Percentiles rank a stretch among this genome's conserved stretches.
Conservation (phyloP, 225 moss, liverwort and hornwort species). For the Marchantia polymorpha region DNA sequence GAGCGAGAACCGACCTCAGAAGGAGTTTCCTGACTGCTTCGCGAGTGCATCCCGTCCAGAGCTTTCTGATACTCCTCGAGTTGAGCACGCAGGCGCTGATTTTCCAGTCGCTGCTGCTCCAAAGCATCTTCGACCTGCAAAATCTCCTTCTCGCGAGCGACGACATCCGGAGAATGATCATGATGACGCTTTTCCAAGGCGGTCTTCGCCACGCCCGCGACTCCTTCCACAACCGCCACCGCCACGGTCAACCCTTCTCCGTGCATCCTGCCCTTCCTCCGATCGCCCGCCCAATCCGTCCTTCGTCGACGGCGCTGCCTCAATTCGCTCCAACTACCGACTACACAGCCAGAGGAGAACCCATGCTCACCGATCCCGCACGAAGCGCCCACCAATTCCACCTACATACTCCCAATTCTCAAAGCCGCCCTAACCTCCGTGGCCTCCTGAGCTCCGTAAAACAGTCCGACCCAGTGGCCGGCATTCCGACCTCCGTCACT, state of each 20-base stretch:
- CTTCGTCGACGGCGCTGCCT: neutral
- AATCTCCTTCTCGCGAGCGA: constrained; percentile 66
- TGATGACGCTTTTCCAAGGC: constrained; percentile 71
- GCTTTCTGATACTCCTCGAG: constrained; percentile 70
- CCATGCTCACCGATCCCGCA: neutral
- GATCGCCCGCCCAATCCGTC: neutral
- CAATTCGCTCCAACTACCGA: neutral
- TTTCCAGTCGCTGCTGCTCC: constrained; percentile 63
- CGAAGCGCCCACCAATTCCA: neutral
- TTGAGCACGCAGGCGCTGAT: constrained; percentile 49
- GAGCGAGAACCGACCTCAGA: constrained; percentile 28
- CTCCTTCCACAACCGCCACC: constrained; percentile 74
- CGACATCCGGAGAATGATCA: constrained; percentile 46
- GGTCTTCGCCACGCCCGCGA: constrained; percentile 71
- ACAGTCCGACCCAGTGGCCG: neutral
- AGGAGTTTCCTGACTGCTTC: constrained; percentile 18
- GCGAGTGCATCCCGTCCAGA: constrained; percentile 34
- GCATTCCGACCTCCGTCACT: neutral
- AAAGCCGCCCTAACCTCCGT: neutral
- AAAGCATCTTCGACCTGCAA: constrained; percentile 65
- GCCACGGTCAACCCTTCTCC: constrained; percentile 69
- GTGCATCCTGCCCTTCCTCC: constrained; percentile 30
- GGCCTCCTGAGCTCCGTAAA: neutral
- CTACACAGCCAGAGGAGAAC: neutral
- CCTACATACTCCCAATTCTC: no score